Evolutionary conservation across 805 yeast genomes (phyloP), one percentile per base, ranked within the genome.

Genomic region (Sungouiella thailandica): DNA sequence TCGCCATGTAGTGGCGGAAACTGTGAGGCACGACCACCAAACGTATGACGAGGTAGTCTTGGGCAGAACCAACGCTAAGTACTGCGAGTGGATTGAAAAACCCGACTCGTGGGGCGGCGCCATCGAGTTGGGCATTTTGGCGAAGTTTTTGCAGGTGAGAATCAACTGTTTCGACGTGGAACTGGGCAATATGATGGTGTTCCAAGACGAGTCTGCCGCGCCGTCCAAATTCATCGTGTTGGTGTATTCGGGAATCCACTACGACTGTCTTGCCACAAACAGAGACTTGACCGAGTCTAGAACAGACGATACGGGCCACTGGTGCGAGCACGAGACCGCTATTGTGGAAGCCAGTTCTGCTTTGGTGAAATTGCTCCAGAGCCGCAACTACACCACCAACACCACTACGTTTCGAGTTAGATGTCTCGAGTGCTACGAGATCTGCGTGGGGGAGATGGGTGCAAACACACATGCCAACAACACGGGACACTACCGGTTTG

Each of bases 61-160:
- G 29, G 88, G 84, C 3, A 64, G 63, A 38, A 57, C 70, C 0
- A 53, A 60, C 2, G 48, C 50, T 0, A 70, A 72, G 7, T 83
- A 83, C 49, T 57, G 72, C 22, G 41, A 57, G 5, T 83, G 93
- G 90, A 83, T 83, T 15, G 43, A 51, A 29, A 59, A 68, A 36
- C 69, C 68, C 13, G 76, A 68, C 23, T 70, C 82, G 12, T 83
- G 93, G 94, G 94, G 94, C 19, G 94, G 94, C 5, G 90, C 86
- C 2, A 82, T 83, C 30, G 94, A 83, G 50, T 57, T 83, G 29
- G 75, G 78, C 7, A 79, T 83, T 5, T 51, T 83, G 18, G 68
- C 84, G 2, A 62, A 68, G 22, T 65, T 68, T 40, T 63, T 80
- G 25, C 60, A 63, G 4, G 55, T 80, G 5, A 63, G 72, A 3